phyloP scores from a whole-genome alignment of 2,329 filamentous ascomycete genomes.

The Talaromyces islandicus region DNA sequence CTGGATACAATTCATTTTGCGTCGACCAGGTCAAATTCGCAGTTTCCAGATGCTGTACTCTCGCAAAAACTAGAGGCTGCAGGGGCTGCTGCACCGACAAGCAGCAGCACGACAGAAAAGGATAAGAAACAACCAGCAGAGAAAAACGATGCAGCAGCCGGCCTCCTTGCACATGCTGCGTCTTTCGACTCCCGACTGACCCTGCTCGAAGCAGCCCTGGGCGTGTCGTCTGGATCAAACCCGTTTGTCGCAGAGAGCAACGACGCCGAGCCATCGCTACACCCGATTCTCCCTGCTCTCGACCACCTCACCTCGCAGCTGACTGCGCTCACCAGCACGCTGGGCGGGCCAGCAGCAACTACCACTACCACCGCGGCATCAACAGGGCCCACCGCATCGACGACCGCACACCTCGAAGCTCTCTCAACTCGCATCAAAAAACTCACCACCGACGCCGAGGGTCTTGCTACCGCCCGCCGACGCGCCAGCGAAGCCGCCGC shows the following conservation, averaged over 20 bases:
- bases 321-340: slow-evolving; percentile 56
- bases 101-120: not conserved
- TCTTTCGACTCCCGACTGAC: slow-evolving; percentile 81
- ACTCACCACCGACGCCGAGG: slow-evolving; percentile 40
- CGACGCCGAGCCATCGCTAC: slow-evolving; percentile 45
- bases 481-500: slow-evolving; percentile 37
- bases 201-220: slow-evolving; percentile 73
- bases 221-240: slow-evolving; percentile 64
- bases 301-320: slow-evolving; percentile 77
- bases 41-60: slow-evolving; percentile 26
- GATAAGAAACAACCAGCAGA: not conserved
- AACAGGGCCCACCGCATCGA: slow-evolving; percentile 21
- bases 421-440: slow-evolving; percentile 38
- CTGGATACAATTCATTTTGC: slow-evolving; percentile 57
- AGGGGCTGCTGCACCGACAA: slow-evolving; percentile 4
- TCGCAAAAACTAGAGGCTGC: slow-evolving; percentile 26
- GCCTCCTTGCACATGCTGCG: slow-evolving; percentile 68
- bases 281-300: slow-evolving; percentile 75
- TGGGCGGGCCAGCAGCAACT: slow-evolving; percentile 23
- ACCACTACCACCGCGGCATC: not conserved
- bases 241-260: slow-evolving; percentile 38
- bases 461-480: slow-evolving; percentile 37
- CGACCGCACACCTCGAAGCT: slow-evolving; percentile 39
- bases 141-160: slow-evolving; percentile 24
- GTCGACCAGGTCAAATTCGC: not conserved